Evolutionary conservation across 1,284 basidiomycete genomes (phyloP).

Genomic region (Gomphus sp.): DNA sequence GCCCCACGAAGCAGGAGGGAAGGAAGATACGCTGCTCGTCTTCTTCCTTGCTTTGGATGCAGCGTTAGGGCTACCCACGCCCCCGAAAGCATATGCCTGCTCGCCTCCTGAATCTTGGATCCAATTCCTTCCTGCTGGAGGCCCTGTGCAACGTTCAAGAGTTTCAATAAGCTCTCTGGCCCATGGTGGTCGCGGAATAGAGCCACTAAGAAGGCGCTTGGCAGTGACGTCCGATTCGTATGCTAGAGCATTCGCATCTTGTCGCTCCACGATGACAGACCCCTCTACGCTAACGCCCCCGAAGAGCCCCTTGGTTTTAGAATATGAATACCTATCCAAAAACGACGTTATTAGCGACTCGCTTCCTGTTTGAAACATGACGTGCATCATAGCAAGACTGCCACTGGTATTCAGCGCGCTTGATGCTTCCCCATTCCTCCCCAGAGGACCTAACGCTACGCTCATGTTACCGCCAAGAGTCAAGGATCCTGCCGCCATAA

Average conservation of each 20-base stretch:
- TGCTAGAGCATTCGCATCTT: slow-evolving; percentile 81
- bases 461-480: slow-evolving; percentile 92
- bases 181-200: slow-evolving; percentile 70
- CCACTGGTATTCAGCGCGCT: slow-evolving; percentile 84
- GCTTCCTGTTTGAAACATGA: slow-evolving; percentile 6
- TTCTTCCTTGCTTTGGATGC: slow-evolving; percentile 34
- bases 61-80: slow-evolving; percentile 31
- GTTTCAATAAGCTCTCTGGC: slow-evolving; percentile 63
- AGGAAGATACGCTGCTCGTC: slow-evolving; percentile 36
- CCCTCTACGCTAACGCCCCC: slow-evolving; percentile 86
- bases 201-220: slow-evolving; percentile 74
- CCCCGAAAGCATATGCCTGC: slow-evolving; percentile 49
- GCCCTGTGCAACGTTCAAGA: slow-evolving; percentile 62
- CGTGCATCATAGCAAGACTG: slow-evolving; percentile 85
- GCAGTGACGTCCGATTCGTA: slow-evolving; percentile 69
- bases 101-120: slow-evolving; percentile 38
- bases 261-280: slow-evolving; percentile 88
- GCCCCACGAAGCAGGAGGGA: slow-evolving; percentile 62
- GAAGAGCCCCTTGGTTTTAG: slow-evolving; percentile 89
- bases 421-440: slow-evolving; percentile 89
- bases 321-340: slow-evolving; percentile 75
- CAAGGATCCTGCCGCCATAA: slow-evolving; percentile 92
- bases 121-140: slow-evolving; percentile 64
- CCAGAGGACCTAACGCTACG: slow-evolving; percentile 88
- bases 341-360: slow-evolving; percentile 2